Evolutionary conservation across 805 yeast species (phyloP).

Genomic region (Starmerella sirachaensis): DNA sequence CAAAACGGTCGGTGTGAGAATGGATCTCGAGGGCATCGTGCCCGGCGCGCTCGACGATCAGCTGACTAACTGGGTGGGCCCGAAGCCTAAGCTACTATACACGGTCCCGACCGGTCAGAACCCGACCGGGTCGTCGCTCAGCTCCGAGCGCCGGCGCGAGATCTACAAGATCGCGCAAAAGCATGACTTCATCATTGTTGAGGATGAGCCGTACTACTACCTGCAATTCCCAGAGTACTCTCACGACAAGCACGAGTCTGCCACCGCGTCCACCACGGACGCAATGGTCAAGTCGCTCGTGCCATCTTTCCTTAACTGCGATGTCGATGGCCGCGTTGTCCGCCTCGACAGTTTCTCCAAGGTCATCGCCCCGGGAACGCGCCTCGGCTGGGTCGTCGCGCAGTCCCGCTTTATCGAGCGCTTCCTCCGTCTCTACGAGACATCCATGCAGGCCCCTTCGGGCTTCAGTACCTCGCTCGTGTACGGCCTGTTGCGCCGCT

Average conservation of each 20-base stretch:
- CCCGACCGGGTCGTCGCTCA: constrained; percentile 85
- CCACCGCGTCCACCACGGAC: constrained; percentile 37
- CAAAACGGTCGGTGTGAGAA: constrained; percentile 54
- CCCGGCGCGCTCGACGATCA: constrained; percentile 54
- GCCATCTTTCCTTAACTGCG: constrained; percentile 63
- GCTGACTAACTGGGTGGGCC: constrained; percentile 49
- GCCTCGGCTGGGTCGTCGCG: constrained; percentile 84
- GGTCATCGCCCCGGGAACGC: constrained; percentile 80
- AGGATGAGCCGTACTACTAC: constrained; percentile 96
- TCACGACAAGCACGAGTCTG: constrained; percentile 26
- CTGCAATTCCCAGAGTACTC: constrained; percentile 38
- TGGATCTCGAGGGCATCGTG: constrained; percentile 65
- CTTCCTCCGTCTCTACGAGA: constrained; percentile 62
- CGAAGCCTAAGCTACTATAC: constrained; percentile 58
- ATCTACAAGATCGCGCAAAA: constrained; percentile 69
- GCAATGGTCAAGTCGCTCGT: constrained; percentile 57
- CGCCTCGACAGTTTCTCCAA: constrained; percentile 86
- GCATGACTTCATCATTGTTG: constrained; percentile 75
- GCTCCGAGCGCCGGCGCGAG: constrained; percentile 59
- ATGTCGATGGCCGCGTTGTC: constrained; percentile 77
- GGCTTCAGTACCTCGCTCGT: constrained; percentile 68
- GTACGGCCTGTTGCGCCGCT: constrained; percentile 58
- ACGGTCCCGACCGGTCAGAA: constrained; percentile 93
- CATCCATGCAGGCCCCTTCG: constrained; percentile 63
- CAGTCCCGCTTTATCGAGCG: constrained; percentile 54